Conservation (phyloP, 768 basidiomycete species). For the Russula ochroleuca region DNA sequence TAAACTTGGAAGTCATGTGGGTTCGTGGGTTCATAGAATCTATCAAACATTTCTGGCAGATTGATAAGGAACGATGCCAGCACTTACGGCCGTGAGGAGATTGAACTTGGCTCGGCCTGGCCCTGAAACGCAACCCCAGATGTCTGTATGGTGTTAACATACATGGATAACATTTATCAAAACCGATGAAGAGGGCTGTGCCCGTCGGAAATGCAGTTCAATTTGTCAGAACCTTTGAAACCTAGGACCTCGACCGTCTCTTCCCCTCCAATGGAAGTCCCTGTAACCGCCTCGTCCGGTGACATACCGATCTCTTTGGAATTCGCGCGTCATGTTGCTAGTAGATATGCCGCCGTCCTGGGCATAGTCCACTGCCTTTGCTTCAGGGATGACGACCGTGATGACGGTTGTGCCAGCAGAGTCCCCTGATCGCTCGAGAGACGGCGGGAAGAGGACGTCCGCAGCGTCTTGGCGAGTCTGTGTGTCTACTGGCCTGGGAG, state of each 20-base stretch:
- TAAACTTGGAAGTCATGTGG: too few species aligned
- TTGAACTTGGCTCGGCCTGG: neutral
- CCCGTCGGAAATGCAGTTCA: neutral
- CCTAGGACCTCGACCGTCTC: slow-evolving; percentile 4
- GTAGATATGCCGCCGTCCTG: neutral
- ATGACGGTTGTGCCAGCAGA: neutral
- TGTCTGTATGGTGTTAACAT: neutral
- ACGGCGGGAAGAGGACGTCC: slow-evolving; percentile 13
- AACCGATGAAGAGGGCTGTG: neutral
- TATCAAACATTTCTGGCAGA: neutral
- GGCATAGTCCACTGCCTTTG: neutral
- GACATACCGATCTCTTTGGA: neutral
- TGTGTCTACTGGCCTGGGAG: neutral
- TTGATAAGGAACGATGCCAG: neutral
- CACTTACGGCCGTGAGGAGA: neutral
- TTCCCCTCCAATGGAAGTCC: neutral
- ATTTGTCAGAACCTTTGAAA: neutral
- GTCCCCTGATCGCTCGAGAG: neutral
- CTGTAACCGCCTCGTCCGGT: neutral
- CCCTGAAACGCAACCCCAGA: neutral
- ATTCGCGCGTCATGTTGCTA: neutral
- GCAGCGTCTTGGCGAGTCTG: slow-evolving; percentile 17
- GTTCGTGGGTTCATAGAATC: neutral
- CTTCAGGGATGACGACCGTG: neutral
- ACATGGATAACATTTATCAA: neutral